Conservation (phyloP, 192 early-diverging fungal genomes). For the Rhizophagus sp. region DNA sequence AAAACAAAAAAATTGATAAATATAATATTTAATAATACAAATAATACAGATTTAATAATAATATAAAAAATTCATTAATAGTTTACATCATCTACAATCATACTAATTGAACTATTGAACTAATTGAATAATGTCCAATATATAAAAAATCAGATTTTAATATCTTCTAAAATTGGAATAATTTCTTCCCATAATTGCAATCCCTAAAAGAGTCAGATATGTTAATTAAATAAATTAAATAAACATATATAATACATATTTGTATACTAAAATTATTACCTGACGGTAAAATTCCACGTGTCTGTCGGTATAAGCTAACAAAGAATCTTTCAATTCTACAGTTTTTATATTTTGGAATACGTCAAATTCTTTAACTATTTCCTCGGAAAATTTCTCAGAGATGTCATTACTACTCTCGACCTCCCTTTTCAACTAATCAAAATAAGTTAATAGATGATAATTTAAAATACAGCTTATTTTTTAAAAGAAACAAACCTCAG, state of each 20-base stretch:
- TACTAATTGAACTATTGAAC: background rate
- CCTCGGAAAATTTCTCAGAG: constrained; percentile 71
- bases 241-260: background rate
- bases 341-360: constrained; percentile 80
- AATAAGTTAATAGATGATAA: constrained; percentile 6
- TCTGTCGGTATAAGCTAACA: constrained; percentile 72
- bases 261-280: constrained; percentile 37
- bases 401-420: constrained; percentile 76
- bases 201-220: constrained; percentile 37
- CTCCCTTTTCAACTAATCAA: constrained; percentile 74
- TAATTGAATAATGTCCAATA: background rate
- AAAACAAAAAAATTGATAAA: background rate
- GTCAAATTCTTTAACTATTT: constrained; percentile 81
- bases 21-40: background rate
- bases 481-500: constrained; percentile 51
- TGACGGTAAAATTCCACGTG: constrained; percentile 86
- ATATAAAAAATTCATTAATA: background rate
- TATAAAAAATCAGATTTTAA: constrained; percentile 38
- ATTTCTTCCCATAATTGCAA: constrained; percentile 80
- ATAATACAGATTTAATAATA: background rate
- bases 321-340: constrained; percentile 75
- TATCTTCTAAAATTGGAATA: constrained; percentile 77
- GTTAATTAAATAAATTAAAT: background rate
- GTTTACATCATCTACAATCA: background rate
- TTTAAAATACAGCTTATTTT: too few species aligned